These are phyloP conservation scores for Pichia heedii DNA, from an alignment of 805 yeast species.

Conservation along the genomic window DNA sequence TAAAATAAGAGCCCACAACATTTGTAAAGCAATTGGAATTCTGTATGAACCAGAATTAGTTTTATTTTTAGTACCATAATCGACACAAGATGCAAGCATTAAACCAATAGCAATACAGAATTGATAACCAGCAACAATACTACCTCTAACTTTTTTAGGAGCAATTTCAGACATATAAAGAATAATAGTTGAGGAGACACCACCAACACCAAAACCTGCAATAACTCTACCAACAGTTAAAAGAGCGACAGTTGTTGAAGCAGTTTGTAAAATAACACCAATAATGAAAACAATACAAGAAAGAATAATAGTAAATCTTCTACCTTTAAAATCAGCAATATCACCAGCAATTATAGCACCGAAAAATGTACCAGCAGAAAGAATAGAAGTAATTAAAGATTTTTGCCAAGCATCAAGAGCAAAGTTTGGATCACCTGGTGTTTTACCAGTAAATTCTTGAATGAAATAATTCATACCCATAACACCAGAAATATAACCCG, in stretches of 20 bases:
- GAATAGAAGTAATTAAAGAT: slow-evolving; percentile 57
- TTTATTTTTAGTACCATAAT: slow-evolving; percentile 55
- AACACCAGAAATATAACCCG: slow-evolving; percentile 60
- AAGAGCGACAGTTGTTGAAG: slow-evolving; percentile 37
- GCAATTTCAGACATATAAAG: slow-evolving; percentile 73
- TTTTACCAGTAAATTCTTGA: slow-evolving; percentile 23
- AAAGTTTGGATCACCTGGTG: slow-evolving; percentile 17
- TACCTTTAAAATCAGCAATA: slow-evolving; percentile 36
- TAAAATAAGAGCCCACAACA: slow-evolving; percentile 58
- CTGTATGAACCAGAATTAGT: slow-evolving; percentile 53
- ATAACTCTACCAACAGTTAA: slow-evolving; percentile 62
- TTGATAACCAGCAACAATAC: slow-evolving; percentile 69
- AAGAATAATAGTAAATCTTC: slow-evolving; percentile 37
- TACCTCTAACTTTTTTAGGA: slow-evolving; percentile 72
- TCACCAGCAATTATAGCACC: slow-evolving; percentile 61
- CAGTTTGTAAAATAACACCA: slow-evolving; percentile 42
- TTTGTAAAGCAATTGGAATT: slow-evolving; percentile 67
- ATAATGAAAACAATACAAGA: slow-evolving; percentile 37
- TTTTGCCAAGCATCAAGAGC: slow-evolving; percentile 25
- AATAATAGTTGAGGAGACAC: slow-evolving; percentile 67
- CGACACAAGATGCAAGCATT: slow-evolving; percentile 58
- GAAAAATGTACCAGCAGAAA: slow-evolving; percentile 61
- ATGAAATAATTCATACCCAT: slow-evolving; percentile 49
- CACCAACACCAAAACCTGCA: slow-evolving; percentile 75
- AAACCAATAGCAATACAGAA: slow-evolving; percentile 58